Evolutionary conservation across 2,329 filamentous ascomycete species (phyloP).

Genomic region (Fusarium miscanthi): DNA sequence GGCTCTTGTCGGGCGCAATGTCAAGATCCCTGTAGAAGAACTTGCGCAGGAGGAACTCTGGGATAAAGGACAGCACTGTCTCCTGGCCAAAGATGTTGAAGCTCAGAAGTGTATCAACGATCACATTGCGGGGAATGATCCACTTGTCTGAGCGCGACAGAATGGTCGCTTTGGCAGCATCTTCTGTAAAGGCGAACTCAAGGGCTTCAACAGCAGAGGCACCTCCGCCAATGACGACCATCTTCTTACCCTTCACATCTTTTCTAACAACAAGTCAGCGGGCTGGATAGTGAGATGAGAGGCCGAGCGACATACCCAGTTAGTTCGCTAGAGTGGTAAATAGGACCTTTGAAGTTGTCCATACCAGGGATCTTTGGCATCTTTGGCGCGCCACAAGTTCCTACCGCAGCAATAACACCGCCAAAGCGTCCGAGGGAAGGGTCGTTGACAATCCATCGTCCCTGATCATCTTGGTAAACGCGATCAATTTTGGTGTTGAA

Average conservation of each 20-base stretch:
- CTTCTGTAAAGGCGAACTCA: conserved; percentile 77
- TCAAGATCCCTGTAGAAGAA: conserved; percentile 88
- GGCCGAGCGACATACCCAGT: conserved; percentile 61
- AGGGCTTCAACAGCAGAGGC: conserved; percentile 85
- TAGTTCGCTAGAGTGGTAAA: conserved; percentile 80
- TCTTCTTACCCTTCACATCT: conserved; percentile 77
- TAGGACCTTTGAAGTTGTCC: conserved; percentile 75
- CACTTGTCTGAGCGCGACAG: conserved; percentile 84
- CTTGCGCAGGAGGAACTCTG: conserved; percentile 77
- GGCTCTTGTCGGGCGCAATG: conserved; percentile 76
- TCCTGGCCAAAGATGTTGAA: conserved; percentile 84
- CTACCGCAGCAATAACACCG: conserved; percentile 80
- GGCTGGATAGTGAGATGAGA: rapidly evolving
- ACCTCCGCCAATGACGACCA: conserved; percentile 81
- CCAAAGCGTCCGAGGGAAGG: conserved; percentile 78
- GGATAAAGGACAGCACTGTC: conserved; percentile 80
- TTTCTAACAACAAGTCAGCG: conserved; percentile 59
- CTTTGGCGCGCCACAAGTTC: conserved; percentile 83
- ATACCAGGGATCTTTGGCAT: conserved; percentile 77
- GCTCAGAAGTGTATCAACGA: conserved; percentile 78
- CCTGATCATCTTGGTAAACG: conserved; percentile 74
- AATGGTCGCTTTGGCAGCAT: conserved; percentile 76
- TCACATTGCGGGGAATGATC: conserved; percentile 84
- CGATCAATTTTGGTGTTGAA: conserved; percentile 78
- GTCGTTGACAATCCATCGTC: conserved; percentile 83